Evolutionary conservation across 148 eudicot genomes (phyloP).

Genomic region (Arbutus unedo): DNA sequence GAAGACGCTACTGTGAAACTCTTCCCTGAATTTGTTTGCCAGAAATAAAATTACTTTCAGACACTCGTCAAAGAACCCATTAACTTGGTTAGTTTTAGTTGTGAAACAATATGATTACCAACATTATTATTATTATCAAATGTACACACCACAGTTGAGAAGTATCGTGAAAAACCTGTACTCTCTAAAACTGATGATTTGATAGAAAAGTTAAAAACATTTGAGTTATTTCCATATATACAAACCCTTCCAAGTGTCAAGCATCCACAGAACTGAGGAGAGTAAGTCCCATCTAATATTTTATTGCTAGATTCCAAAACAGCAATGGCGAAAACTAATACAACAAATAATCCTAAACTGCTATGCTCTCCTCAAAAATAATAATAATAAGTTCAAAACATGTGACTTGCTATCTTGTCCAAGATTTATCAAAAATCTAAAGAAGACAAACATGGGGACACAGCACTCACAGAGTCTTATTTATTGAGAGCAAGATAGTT

Average conservation of each 20-base stretch:
- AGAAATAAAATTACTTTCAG: neutral
- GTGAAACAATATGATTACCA: neutral
- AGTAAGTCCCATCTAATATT: neutral
- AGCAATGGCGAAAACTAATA: neutral
- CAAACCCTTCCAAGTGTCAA: neutral
- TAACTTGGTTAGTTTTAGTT: neutral
- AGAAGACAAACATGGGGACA: neutral
- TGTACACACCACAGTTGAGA: neutral
- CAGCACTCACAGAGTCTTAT: slow-evolving; percentile 57
- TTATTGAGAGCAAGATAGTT: slow-evolving; percentile 45
- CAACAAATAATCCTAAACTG: neutral
- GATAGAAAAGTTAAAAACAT: neutral
- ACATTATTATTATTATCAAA: neutral
- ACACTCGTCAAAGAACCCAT: neutral
- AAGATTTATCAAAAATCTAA: neutral
- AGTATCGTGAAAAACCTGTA: neutral
- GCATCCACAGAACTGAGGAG: neutral
- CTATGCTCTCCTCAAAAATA: neutral
- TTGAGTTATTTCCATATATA: neutral
- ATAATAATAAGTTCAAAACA: neutral
- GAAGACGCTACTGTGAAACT: slow-evolving; percentile 42
- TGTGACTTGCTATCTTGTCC: neutral
- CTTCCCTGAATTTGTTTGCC: slow-evolving; percentile 46
- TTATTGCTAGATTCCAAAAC: neutral
- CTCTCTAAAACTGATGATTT: neutral